Conservation (phyloP, 129 eudicot genomes). For the Cynara cardunculus region DNA sequence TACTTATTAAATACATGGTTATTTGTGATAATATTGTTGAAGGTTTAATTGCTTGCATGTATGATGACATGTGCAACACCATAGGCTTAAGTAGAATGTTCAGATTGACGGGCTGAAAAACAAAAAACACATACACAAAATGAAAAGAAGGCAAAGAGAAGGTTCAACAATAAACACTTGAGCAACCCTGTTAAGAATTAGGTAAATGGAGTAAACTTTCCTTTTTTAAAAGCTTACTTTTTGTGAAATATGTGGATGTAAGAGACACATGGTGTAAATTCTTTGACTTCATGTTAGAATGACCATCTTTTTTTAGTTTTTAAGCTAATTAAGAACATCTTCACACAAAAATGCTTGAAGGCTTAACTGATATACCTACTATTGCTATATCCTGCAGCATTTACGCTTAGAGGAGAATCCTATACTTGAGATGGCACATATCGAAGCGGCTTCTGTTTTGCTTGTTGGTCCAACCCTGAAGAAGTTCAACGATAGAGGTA, state of each 20-base stretch:
- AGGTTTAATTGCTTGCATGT: background rate
- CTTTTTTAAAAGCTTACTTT: background rate
- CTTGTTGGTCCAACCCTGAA: slow-evolving; percentile 92
- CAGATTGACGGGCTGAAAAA: background rate
- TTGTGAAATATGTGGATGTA: background rate
- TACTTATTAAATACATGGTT: too few relatives aligned
- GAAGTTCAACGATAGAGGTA: slow-evolving; percentile 91
- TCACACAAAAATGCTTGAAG: slow-evolving; percentile 16
- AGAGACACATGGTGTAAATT: background rate
- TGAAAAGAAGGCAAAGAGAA: background rate
- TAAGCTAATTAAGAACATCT: background rate
- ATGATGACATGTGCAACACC: background rate
- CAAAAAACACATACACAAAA: background rate
- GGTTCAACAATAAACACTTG: background rate
- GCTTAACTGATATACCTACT: slow-evolving; percentile 14
- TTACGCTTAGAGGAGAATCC: slow-evolving; percentile 97
- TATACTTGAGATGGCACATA: slow-evolving; percentile 86
- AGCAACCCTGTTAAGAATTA: background rate
- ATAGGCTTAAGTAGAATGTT: background rate
- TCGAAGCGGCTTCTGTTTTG: slow-evolving; percentile 94
- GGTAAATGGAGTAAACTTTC: background rate
- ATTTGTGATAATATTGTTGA: background rate
- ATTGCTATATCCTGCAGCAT: slow-evolving; percentile 60
- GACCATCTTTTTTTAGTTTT: background rate
- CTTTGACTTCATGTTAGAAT: background rate